phyloP scores from a whole-genome alignment of 176 grass and related monocot genomes.

The Elymus sibiricus region DNA sequence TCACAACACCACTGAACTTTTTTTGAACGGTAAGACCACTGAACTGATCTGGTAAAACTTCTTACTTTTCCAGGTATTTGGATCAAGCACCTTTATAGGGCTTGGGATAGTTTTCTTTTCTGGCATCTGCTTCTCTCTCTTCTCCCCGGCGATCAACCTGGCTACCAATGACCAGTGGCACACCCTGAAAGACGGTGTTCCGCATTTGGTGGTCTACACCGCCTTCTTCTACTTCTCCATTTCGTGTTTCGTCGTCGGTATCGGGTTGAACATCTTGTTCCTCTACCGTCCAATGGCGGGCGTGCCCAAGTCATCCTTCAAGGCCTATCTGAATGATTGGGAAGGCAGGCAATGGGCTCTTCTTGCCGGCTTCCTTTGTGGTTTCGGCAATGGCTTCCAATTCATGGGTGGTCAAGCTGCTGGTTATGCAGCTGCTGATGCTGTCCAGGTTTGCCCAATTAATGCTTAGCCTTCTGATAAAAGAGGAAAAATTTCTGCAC shows the following conservation, averaged over 20 bases:
- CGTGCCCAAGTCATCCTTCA: slow-evolving; percentile 72
- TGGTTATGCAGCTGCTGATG: slow-evolving; percentile 95
- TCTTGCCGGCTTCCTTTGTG: slow-evolving; percentile 71
- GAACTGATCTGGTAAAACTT: neutral
- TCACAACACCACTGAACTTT: neutral
- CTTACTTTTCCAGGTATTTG: slow-evolving; percentile 35
- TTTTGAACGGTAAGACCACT: neutral
- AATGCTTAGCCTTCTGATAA: neutral
- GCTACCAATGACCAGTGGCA: slow-evolving; percentile 96
- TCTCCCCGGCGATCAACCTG: slow-evolving; percentile 93
- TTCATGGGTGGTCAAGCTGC: slow-evolving; percentile 99
- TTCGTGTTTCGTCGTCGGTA: slow-evolving; percentile 69
- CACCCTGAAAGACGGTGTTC: slow-evolving; percentile 65
- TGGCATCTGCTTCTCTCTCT: slow-evolving; percentile 87
- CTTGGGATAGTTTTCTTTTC: slow-evolving; percentile 90
- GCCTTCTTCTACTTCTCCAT: slow-evolving; percentile 99
- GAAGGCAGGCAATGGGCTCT: slow-evolving; percentile 93
- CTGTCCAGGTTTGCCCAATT: slow-evolving; percentile 69
- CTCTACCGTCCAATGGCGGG: slow-evolving; percentile 81
- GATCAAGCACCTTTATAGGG: slow-evolving; percentile 64
- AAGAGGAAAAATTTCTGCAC: neutral
- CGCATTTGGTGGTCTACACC: slow-evolving; percentile 87
- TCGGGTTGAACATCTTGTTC: slow-evolving; percentile 80
- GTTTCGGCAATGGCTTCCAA: slow-evolving; percentile 93
- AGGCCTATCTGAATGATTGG: slow-evolving; percentile 84